Percentiles rank a stretch among this genome's conserved stretches.
Conservation (phyloP, 129 eudicot species). For the Ambrosia trifida region DNA sequence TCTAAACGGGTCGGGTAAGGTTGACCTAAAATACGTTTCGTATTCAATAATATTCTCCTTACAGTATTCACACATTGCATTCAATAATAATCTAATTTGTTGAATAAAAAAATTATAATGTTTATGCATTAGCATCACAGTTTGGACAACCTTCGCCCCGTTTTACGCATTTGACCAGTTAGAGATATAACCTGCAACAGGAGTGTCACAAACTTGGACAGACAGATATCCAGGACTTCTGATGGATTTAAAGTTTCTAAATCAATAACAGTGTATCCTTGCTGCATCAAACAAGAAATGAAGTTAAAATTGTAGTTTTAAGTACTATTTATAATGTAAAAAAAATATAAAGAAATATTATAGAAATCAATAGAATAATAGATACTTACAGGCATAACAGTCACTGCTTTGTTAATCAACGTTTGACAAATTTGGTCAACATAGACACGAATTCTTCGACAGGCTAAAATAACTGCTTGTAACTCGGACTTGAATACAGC, state of each 20-base stretch:
- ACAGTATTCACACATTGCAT: background rate
- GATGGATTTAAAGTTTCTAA: conserved; percentile 47
- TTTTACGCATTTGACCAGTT: background rate
- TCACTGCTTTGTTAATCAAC: conserved; percentile 60
- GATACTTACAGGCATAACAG: conserved; percentile 67
- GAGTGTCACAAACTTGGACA: conserved; percentile 61
- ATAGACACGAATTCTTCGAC: conserved; percentile 68
- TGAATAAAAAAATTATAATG: background rate
- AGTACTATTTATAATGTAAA: background rate
- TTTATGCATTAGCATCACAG: background rate
- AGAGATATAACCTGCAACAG: conserved; percentile 66
- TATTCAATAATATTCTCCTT: background rate
- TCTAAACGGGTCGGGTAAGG: background rate
- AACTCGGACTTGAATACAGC: conserved; percentile 67
- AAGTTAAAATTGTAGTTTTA: conserved; percentile 1
- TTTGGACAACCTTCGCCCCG: background rate
- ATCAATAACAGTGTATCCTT: conserved; percentile 76
- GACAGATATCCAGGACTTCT: conserved; percentile 52
- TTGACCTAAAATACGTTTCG: background rate
- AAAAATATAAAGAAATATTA: background rate
- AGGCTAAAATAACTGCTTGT: conserved; percentile 56
- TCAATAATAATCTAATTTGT: background rate
- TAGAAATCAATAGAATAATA: conserved; percentile 8
- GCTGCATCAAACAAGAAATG: conserved; percentile 49
- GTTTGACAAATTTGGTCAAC: conserved; percentile 57